phyloP scores from a whole-genome alignment of 2,329 filamentous ascomycete genomes.

The Lithohypha guttulata region DNA sequence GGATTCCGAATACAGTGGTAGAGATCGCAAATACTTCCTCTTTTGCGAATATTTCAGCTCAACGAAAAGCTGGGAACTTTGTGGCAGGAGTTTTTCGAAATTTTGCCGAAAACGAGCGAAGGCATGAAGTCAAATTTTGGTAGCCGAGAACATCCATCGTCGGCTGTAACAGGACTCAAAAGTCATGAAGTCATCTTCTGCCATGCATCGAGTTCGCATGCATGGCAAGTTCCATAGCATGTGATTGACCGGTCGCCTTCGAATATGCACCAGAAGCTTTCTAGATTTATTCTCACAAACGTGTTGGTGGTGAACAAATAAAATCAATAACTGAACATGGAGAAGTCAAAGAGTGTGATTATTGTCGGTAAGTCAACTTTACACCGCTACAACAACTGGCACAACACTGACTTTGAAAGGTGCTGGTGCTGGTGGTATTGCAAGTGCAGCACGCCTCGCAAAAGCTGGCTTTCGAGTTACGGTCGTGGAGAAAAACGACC shows the following conservation, averaged over 20 bases:
- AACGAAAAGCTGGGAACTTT: too few relatives aligned
- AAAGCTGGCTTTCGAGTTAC: conserved; percentile 62
- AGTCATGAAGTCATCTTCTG: conserved; percentile 22
- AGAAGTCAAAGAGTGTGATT: conserved; percentile 38
- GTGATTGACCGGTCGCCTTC: too few relatives aligned
- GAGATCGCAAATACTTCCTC: too few relatives aligned
- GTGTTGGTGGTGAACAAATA: not conserved
- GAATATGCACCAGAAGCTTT: too few relatives aligned
- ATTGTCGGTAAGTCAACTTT: conserved; percentile 38
- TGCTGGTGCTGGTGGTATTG: conserved; percentile 60
- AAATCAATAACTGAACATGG: conserved; percentile 15
- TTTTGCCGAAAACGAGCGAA: too few relatives aligned
- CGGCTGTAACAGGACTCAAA: conserved; percentile 4
- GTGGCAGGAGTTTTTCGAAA: too few relatives aligned
- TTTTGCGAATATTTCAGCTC: too few relatives aligned
- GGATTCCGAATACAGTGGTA: too few relatives aligned
- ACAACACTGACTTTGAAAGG: conserved; percentile 35
- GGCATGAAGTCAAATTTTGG: too few relatives aligned
- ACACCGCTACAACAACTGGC: not conserved
- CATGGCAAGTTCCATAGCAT: conserved; percentile 9
- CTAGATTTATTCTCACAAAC: too few relatives aligned
- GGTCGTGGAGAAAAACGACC: conserved; percentile 65
- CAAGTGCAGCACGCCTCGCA: conserved; percentile 60
- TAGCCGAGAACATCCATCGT: too few relatives aligned
- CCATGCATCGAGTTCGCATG: conserved; percentile 15